Evolutionary conservation across 2,329 filamentous ascomycete species (phyloP).

Genomic region (Calonectria fujianensis): DNA sequence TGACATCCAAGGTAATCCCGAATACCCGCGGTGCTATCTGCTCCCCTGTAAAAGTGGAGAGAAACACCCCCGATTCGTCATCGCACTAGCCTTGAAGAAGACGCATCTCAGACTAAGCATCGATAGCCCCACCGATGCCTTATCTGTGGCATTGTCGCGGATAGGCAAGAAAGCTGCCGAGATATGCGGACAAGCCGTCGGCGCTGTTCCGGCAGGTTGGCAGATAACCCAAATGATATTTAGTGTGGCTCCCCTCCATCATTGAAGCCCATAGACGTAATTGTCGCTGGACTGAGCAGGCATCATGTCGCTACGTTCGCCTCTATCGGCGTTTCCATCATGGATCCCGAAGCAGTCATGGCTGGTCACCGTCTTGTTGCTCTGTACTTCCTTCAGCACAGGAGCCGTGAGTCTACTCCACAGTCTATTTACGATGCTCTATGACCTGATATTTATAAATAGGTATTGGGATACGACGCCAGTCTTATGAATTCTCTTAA

Average conservation of each 20-base stretch:
- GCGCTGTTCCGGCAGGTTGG: not conserved
- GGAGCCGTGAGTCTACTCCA: not conserved
- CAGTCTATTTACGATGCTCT: too few relatives aligned
- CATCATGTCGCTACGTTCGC: not conserved
- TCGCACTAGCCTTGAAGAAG: not conserved
- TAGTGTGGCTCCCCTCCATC: not conserved
- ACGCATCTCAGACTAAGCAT: not conserved
- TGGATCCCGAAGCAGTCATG: not conserved
- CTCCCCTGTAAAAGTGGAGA: slow-evolving; percentile 1
- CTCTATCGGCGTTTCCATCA: not conserved
- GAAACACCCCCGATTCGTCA: not conserved
- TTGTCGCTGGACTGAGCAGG: not conserved
- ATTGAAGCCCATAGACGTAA: not conserved
- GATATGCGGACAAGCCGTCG: not conserved
- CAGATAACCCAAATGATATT: not conserved
- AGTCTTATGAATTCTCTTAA: not conserved
- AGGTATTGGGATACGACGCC: not conserved
- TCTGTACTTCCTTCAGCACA: not conserved
- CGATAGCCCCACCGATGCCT: not conserved
- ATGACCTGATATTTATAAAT: too few relatives aligned
- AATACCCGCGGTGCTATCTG: slow-evolving; percentile 1
- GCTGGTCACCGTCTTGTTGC: not conserved
- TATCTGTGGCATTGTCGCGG: not conserved
- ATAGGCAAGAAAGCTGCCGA: not conserved
- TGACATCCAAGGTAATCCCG: not conserved